Percentiles rank a stretch among this genome's conserved stretches.
Evolutionary conservation across 768 basidiomycete genomes (phyloP).

Genomic region (Boletus reticuloceps): DNA sequence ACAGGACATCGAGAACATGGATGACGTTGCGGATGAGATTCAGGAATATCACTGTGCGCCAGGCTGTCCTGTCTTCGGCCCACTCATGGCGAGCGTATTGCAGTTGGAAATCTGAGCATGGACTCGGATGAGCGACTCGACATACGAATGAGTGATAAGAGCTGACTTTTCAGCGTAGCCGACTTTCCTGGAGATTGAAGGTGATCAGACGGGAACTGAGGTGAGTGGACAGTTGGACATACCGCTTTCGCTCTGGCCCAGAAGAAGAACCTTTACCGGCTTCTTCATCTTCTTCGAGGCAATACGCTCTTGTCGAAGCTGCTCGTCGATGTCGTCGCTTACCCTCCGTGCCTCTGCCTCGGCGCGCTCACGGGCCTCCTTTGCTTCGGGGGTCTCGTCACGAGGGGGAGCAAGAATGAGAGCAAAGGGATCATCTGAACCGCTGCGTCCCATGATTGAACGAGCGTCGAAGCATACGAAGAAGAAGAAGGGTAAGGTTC

Average conservation of each 20-base stretch:
- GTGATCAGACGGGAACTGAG: constrained; percentile 2
- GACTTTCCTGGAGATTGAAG: constrained; percentile 51
- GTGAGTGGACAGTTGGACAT: constrained; percentile 8
- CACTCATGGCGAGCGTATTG: constrained; percentile 70
- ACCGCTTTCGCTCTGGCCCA: constrained; percentile 76
- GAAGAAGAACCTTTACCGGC: constrained; percentile 70
- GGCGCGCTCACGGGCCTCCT: constrained; percentile 50
- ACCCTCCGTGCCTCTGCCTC: constrained; percentile 64
- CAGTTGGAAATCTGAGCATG: constrained; percentile 61
- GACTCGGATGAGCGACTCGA: neutral
- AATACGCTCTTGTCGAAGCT: constrained; percentile 58
- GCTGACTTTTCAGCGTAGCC: constrained; percentile 71
- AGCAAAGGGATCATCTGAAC: constrained; percentile 62
- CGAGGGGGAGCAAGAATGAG: constrained; percentile 59
- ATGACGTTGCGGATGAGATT: constrained; percentile 78
- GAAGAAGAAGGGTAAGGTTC: neutral
- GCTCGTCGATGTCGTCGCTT: constrained; percentile 76
- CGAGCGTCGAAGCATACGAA: neutral
- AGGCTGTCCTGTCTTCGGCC: constrained; percentile 64
- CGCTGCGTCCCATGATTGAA: constrained; percentile 25
- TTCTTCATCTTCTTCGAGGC: constrained; percentile 59
- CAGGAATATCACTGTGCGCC: constrained; percentile 75
- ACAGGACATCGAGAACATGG: constrained; percentile 54
- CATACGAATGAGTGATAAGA: neutral
- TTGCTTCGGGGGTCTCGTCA: constrained; percentile 59